Base-by-base conservation (phyloP, 805 yeast genomes). In the Kluyveromyces dobzhanskii region DNA sequence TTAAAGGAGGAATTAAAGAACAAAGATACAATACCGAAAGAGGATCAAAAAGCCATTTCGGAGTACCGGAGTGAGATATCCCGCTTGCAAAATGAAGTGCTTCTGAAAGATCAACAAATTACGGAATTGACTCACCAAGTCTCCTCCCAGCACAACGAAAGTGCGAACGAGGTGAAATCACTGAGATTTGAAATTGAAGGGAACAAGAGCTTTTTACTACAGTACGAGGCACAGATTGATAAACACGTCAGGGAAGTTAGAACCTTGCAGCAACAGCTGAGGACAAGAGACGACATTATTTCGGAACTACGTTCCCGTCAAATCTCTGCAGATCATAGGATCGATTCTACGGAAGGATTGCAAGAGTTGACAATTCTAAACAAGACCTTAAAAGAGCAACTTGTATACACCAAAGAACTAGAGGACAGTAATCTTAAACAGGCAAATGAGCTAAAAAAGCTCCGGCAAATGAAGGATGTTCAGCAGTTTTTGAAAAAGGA, bases 381-480 rank as follows among this genome's bases (percentile, higher is more conserved):
- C 37, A 53, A 50, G 30, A 54, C 64, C 34, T 48, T 71, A 19
- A 49, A 56, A 16, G 67, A 66, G 19, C 79, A 75, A 49, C 48
- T 72, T 29, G 54, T 62, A 18, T 66, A 71, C 45, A 56, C 72
- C 32, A 60, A 67, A 47, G 67, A 65, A 30, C 49, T 71, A 42
- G 85, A 80, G 44, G 63, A 66, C 4, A 70, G 72, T 44, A 72
- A 75, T 43, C 61, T 76, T 37, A 61, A 68, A 6, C 76, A 80
- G 50, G 61, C 75, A 17, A 71, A 67, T 43, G 70, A 75, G 29
- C 66, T 80, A 41, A 69, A 69, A 44, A 61, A 65, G 8, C 60
- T 76, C 17, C 72, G 73, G 19, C 44, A 48, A 17, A 13, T 44
- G 3, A 48, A 38, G 14, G 59, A 57, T 8, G 48, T 56, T 1